Base-by-base conservation (phyloP, 148 eudicot genomes). In the Rhododendron simsii region DNA sequence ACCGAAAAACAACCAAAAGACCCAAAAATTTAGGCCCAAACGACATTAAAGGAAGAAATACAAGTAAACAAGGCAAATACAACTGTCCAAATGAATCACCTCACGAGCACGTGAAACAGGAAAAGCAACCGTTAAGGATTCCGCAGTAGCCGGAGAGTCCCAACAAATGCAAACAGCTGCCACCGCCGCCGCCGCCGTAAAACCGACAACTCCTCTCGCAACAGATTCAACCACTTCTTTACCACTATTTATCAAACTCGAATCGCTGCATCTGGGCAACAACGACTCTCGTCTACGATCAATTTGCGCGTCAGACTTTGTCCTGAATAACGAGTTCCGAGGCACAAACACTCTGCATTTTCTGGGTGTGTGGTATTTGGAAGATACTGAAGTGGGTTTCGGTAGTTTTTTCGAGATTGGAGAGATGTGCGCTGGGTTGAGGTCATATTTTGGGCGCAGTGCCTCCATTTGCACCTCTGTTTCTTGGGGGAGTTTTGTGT, bases 71-170 rank as follows among this genome's bases (percentile, higher is more conserved):
- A 20, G 20, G 53, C 41, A 47, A 37, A 39, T 21, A 81, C 26
- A 6, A 57, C 10, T 12, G 23, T 12, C 28, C 81, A 71, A 90
- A 47, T 75, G 45, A 76, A 63, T 76, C 84, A 92, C 99, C 99
- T 96, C 99, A 76, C 81, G 91, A 37, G 95, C 89, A 78, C 92
- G 99, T 74, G 99, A 96, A 78, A 91, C 96, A 15, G 99, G 99
- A 78, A 96, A 96, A 18, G 99, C 99, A 3, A 96, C 88, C 44
- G 99, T 96, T 53, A 96, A 90, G 79, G 99, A 94, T 85, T 96
- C 94, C 0, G 99, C 95, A 47, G 91, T 73, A 80, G 95, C 98
- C 10, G 96, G 89, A 82, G 95, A 88, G 88, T 92, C 91, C 39
- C 89, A 90, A 47, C 78, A 91, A 79, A 95, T 80, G 12, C 94